Evolutionary conservation across 345 rosid genomes (phyloP).

Genomic region (Populus deltoides): DNA sequence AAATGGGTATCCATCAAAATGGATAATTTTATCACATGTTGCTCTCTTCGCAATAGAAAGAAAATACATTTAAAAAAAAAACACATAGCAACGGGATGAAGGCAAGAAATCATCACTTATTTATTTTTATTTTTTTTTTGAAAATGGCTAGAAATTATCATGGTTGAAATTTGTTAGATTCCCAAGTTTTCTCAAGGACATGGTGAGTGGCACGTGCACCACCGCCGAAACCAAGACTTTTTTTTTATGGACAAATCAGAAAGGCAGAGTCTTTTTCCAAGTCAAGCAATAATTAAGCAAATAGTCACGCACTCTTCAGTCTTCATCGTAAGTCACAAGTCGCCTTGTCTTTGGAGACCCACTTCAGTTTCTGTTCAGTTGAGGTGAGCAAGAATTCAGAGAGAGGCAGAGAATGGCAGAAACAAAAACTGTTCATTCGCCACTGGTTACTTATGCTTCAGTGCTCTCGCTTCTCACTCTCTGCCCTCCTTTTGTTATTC

Average conservation of each 20-base stretch:
- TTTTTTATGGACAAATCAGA: not conserved
- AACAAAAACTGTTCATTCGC: conserved; percentile 76
- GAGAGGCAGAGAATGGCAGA: conserved; percentile 30
- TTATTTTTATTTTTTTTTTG: too few relatives aligned
- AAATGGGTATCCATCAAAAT: too few relatives aligned
- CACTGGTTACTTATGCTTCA: conserved; percentile 69
- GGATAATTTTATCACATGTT: too few relatives aligned
- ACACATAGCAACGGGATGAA: too few relatives aligned
- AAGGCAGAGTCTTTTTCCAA: not conserved
- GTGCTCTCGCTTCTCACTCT: conserved; percentile 74
- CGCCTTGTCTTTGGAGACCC: not conserved
- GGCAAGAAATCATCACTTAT: too few relatives aligned
- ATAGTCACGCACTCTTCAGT: not conserved
- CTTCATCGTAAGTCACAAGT: not conserved
- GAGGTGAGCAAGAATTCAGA: not conserved
- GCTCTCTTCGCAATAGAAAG: too few relatives aligned
- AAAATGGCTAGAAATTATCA: too few relatives aligned
- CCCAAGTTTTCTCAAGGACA: too few relatives aligned
- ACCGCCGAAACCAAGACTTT: not conserved
- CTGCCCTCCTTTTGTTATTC: conserved; percentile 91
- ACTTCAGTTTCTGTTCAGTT: not conserved
- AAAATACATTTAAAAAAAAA: too few relatives aligned
- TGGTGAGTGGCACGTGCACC: not conserved
- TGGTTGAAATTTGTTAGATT: too few relatives aligned
- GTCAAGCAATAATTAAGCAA: not conserved